Percentiles rank a stretch among this genome's conserved stretches.
Conservation (phyloP, 345 rosid species). For the Salix caprea region DNA sequence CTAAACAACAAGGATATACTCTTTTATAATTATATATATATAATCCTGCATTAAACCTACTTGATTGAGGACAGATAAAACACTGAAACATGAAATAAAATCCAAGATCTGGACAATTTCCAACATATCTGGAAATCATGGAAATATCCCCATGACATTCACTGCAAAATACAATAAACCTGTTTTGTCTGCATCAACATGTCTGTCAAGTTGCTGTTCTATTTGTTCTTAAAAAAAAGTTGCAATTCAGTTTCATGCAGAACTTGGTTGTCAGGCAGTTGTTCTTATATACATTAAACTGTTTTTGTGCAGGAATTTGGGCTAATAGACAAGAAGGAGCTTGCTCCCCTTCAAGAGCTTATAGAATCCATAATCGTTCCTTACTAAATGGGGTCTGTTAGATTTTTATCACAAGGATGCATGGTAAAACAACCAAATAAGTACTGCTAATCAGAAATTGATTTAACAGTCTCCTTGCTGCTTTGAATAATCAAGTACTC, state of each 20-base stretch:
- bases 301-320: constrained; percentile 70
- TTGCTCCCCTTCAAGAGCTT: constrained; percentile 94
- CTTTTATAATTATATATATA: too few relatives aligned
- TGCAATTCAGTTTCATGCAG: neutral
- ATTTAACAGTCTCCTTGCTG: neutral
- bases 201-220: too few relatives aligned
- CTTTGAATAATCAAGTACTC: neutral
- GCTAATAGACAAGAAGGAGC: constrained; percentile 94
- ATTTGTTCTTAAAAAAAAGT: too few relatives aligned
- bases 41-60: too few relatives aligned
- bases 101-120: too few relatives aligned
- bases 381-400: constrained; percentile 35
- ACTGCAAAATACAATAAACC: too few relatives aligned
- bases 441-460: neutral
- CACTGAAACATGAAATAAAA: too few relatives aligned
- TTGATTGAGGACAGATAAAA: too few relatives aligned
- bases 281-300: neutral
- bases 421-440: neutral
- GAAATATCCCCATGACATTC: too few relatives aligned
- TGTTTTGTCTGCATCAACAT: too few relatives aligned
- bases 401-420: neutral
- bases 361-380: constrained; percentile 82
- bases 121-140: too few relatives aligned
- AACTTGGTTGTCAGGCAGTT: neutral
- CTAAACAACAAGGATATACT: too few relatives aligned